Evolutionary conservation across 139 green algal species (phyloP), one percentile per base, ranked within the genome.

Genomic region (Penium margaritaceum): DNA sequence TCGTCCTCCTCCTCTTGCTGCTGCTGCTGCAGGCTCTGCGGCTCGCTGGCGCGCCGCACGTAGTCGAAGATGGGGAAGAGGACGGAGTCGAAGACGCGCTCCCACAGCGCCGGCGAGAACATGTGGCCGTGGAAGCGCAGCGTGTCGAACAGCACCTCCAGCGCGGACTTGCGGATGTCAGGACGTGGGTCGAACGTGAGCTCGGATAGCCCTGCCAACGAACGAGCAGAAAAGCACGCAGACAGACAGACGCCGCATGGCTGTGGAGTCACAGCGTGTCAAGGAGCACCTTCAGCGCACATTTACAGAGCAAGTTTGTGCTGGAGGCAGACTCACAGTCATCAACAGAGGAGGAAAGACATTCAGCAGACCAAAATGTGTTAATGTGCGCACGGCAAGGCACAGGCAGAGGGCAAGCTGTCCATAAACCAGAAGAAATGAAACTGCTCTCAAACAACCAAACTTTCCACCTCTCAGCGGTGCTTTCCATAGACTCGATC

Each of bases 61-160:
- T 95, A 87, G 87, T 99, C 94, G 71, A 98, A 98, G 72, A 98
- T 96, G 51, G 94, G 93, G 64, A 99, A 90, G 62, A 99, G 85
- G 75, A 97, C 91, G 29, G 78, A 88, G 63, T 96, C 90, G 80
- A 96, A 96, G 35, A 99, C 86, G 73, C 93, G 85, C 58, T 84
- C 78, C 94, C 94, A 99, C 75, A 98, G 96, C 14, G 84, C 81
- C 39, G 85, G 70, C 0, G 92, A 89, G 85, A 98, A 98, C 36
- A 87, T 85, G 44, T 82, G 82, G n/a, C 94, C 94, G 72, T 99
- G 94, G 72, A 85, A 91, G 67, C 88, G 88, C 12, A 99, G 87
- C 24, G 90, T 95, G 83, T 97, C 92, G 81, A 99, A 99, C 36
- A 99, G 83, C 1, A 81, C 70, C 29, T 88, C 84, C 1, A 88